Percentiles rank a stretch among this genome's conserved stretches.
phyloP scores from a whole-genome alignment of 768 basidiomycete species.

The Rhizopogon roseolus region DNA sequence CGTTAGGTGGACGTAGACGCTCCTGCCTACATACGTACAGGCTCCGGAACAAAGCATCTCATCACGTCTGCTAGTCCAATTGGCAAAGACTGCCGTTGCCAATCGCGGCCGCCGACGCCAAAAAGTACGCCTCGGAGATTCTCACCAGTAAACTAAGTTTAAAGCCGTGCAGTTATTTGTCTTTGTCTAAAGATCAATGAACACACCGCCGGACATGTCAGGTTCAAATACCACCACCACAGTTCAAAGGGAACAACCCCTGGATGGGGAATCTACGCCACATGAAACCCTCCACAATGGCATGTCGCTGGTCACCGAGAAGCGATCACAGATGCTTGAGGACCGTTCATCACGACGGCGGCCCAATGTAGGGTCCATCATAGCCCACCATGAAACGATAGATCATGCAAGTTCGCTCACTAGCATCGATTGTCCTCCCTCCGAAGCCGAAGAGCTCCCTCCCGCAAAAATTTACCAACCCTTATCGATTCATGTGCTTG shows the following conservation, averaged over 20 bases:
- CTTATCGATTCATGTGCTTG: slow-evolving; percentile 57
- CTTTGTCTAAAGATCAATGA: not conserved
- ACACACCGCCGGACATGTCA: not conserved
- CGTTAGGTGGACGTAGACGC: not conserved
- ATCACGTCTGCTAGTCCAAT: not conserved
- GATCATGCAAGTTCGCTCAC: slow-evolving; percentile 34
- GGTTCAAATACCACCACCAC: not conserved
- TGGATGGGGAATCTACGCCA: not conserved
- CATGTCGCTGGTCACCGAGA: not conserved
- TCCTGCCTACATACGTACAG: not conserved
- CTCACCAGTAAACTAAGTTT: not conserved
- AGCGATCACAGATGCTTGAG: not conserved
- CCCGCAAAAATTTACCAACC: slow-evolving; percentile 41
- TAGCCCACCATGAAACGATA: slow-evolving; percentile 30
- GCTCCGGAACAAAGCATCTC: not conserved
- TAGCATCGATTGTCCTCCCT: slow-evolving; percentile 37
- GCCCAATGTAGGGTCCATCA: slow-evolving; percentile 27
- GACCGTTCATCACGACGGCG: slow-evolving; percentile 6
- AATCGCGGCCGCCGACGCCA: not conserved
- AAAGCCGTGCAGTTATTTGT: not conserved
- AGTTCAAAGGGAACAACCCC: not conserved
- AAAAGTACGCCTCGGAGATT: not conserved
- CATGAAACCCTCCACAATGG: too few relatives aligned
- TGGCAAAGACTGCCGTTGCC: not conserved
- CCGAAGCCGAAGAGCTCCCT: slow-evolving; percentile 26